Conservation (phyloP, 306 rosid species). For the Vachellia pachyceras region DNA sequence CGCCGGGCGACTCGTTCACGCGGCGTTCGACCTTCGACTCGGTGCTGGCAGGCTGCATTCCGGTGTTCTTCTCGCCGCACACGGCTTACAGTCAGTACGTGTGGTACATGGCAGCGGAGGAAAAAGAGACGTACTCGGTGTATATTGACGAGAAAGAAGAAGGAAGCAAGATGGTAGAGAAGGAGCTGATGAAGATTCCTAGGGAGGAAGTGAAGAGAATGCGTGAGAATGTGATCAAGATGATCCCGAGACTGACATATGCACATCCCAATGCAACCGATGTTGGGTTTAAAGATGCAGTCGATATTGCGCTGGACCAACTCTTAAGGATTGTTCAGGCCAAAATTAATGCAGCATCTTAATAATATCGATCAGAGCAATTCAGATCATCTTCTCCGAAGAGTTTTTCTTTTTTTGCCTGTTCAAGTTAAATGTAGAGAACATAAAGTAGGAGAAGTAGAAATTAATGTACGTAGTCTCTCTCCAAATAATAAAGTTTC, state of each 20-base stretch:
- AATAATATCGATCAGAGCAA: too few relatives aligned
- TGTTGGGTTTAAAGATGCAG: slow-evolving; percentile 57
- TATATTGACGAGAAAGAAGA: slow-evolving; percentile 59
- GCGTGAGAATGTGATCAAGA: slow-evolving; percentile 50
- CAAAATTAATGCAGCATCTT: background rate
- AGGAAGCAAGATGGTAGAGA: slow-evolving; percentile 52
- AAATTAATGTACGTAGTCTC: background rate
- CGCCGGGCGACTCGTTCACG: slow-evolving; percentile 80
- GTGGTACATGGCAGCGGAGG: slow-evolving; percentile 59
- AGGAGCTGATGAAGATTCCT: slow-evolving; percentile 48
- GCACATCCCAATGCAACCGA: slow-evolving; percentile 59
- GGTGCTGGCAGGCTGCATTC: slow-evolving; percentile 66
- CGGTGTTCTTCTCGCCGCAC: slow-evolving; percentile 75
- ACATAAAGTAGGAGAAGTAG: background rate
- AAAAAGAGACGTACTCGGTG: slow-evolving; percentile 49
- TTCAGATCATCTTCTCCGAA: background rate
- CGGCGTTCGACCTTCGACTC: slow-evolving; percentile 79
- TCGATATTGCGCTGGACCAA: slow-evolving; percentile 52
- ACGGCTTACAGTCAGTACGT: slow-evolving; percentile 79
- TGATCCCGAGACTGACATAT: slow-evolving; percentile 62
- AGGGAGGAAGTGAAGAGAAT: slow-evolving; percentile 44
- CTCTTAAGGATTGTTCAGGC: slow-evolving; percentile 15
- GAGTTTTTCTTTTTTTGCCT: background rate
- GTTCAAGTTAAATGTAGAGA: background rate
- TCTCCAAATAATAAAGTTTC: background rate